Conservation (phyloP, 345 rosid genomes). For the Sonneratia caseolaris region DNA sequence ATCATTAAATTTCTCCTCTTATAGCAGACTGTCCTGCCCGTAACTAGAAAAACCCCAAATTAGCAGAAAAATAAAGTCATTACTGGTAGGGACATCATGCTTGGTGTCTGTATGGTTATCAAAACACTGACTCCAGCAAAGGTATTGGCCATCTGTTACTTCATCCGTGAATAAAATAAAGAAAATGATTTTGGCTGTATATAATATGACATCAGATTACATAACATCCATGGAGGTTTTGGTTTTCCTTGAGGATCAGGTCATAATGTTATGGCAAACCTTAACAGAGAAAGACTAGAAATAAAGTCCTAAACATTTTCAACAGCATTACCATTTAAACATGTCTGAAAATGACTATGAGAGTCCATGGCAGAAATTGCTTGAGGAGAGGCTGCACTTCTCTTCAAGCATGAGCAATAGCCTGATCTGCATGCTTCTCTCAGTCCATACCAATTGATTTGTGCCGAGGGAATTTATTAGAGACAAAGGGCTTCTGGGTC, state of each 20-base stretch:
- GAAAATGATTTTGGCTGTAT: neutral
- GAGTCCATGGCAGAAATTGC: neutral
- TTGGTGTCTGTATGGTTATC: slow-evolving; percentile 8
- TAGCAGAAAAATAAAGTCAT: neutral
- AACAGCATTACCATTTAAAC: slow-evolving; percentile 1
- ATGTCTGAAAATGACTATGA: slow-evolving; percentile 2
- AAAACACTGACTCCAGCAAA: slow-evolving; percentile 10
- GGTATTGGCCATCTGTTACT: slow-evolving; percentile 15
- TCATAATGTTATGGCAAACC: slow-evolving; percentile 12
- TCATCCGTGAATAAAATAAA: slow-evolving; percentile 7
- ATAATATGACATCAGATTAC: no score
- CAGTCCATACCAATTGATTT: slow-evolving; percentile 9
- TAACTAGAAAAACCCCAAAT: neutral
- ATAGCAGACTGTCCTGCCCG: neutral
- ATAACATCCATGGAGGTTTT: no score
- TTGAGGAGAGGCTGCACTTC: slow-evolving; percentile 1
- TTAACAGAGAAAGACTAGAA: slow-evolving; percentile 10
- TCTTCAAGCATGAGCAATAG: slow-evolving; percentile 10
- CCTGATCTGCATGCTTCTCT: neutral
- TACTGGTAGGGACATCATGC: neutral
- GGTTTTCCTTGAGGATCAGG: neutral
- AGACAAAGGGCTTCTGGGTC: slow-evolving; percentile 4
- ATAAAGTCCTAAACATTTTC: slow-evolving; percentile 7
- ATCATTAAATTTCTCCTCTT: neutral
- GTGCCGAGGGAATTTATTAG: neutral